Base-by-base conservation (phyloP, 768 basidiomycete genomes). In the Royoungia palumana region DNA sequence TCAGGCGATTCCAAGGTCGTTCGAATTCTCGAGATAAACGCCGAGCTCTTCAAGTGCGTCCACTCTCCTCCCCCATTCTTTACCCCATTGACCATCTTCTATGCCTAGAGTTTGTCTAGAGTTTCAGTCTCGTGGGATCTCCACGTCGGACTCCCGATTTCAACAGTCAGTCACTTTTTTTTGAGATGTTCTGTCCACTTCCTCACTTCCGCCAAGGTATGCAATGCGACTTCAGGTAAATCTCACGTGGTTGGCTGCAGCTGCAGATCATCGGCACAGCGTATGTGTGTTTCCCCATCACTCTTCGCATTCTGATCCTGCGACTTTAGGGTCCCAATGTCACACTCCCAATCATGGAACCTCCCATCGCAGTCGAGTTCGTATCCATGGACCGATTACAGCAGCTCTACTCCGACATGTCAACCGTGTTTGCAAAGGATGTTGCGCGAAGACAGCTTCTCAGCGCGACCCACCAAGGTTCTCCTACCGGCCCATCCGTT, bases 181-280 rank as follows among this genome's bases (percentile, higher is more conserved):
- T 17, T 43, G 21, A n/a, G 34, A 32, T 41, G 14, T 16, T 14
- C 35, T 46, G 6, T 25, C 35, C 32, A 45, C 42, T 42, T 56
- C 49, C 56, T 48, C 53, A 56, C 58, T 50, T 35, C 12, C 20
- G 34, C 24, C 19, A 55, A 89, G 88, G 60, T 89, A 80, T 66
- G 66, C 77, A 4, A 45, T 48, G 12, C 79, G 87, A 41, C 66
- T 90, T 35, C 84, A 89, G 57, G 76, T 81, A 25, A 90, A 89
- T 63, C 72, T 90, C 13, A 70, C 77, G 2, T 89, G 82, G 82
- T 66, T 89, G 54, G 84, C 85, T 39, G 76, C 80, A 17, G 79
- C 77, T n/a, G 82, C 80, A 35, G 86, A 89, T 55, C 74, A 74
- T 65, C 74, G 73, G 41, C 73, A 71, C 59, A 71, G 68, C 34